A percentile compares a stretch with the other conserved stretches of the same genome.
Conservation (phyloP, 495 filamentous ascomycete species). For the Lasiosphaeris hirsuta region DNA sequence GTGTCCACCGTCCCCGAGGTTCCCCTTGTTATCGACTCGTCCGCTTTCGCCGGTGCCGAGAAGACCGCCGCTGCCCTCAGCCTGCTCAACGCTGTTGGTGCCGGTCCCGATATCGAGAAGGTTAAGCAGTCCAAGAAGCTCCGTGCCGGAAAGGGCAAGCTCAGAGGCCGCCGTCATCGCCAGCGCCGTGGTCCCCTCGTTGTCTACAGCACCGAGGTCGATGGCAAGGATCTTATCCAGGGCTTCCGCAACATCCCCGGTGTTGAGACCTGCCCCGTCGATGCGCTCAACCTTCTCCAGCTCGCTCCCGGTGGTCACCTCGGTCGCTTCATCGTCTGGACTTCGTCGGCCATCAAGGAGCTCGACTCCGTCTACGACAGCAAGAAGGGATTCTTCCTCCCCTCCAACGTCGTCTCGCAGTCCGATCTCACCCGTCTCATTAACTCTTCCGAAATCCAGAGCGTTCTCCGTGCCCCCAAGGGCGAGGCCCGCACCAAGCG, state of each 20-base stretch:
- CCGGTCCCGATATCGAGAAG: conserved; percentile 85
- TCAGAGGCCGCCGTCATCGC: conserved; percentile 88
- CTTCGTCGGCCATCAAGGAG: conserved; percentile 91
- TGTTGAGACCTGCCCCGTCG: conserved; percentile 95
- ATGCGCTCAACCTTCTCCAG: conserved; percentile 95
- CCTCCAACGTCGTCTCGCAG: conserved; percentile 81
- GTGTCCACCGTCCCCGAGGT: conserved; percentile 90
- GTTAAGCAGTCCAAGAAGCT: conserved; percentile 91
- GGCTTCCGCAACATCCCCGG: conserved; percentile 98
- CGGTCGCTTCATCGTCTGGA: conserved; percentile 98
- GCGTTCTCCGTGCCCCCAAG: conserved; percentile 82
- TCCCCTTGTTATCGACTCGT: conserved; percentile 89
- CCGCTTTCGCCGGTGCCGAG: conserved; percentile 71
- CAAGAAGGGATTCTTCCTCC: conserved; percentile 98
- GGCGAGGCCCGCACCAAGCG: conserved; percentile 91
- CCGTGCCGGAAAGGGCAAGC: conserved; percentile 96
- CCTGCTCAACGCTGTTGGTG: conserved; percentile 86
- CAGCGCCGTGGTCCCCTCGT: conserved; percentile 96
- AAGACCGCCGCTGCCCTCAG: conserved; percentile 87
- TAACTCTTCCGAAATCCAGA: conserved; percentile 98
- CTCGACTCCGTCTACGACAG: conserved; percentile 95
- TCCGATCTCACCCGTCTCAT: conserved; percentile 93
- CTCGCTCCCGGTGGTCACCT: conserved; percentile 98
- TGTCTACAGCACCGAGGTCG: conserved; percentile 90
- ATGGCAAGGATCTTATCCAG: conserved; percentile 84